Conservation (phyloP, 2,329 filamentous ascomycete species). For the Colletotrichum paranaense region DNA sequence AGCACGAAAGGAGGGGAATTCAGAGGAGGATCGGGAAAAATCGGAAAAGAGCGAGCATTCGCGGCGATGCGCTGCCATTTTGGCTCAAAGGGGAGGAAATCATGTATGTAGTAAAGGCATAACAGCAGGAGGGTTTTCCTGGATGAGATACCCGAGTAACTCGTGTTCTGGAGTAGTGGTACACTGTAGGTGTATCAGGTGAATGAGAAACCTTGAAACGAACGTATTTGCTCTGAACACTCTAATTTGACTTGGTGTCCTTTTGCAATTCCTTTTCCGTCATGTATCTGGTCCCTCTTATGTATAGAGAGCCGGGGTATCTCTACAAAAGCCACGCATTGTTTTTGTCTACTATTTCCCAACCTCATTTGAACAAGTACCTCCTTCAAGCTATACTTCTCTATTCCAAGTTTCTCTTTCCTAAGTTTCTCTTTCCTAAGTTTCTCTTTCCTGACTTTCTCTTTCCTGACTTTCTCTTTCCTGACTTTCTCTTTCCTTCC, state of each 20-base stretch:
- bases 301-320: not conserved
- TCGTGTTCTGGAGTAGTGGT: constrained; percentile 19
- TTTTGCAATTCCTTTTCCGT: not conserved
- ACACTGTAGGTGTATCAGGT: not conserved
- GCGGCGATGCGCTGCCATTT: not conserved
- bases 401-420: no score
- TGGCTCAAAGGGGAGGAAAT: not conserved
- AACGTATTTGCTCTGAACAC: not conserved
- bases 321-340: not conserved
- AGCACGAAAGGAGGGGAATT: not conserved
- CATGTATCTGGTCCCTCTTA: not conserved
- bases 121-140: constrained; percentile 20
- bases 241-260: no score
- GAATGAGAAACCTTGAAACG: constrained; percentile 22
- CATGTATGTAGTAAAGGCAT: constrained; percentile 12
- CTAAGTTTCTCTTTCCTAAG: no score
- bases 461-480: no score
- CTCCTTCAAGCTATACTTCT: no score
- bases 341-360: not conserved
- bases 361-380: not conserved
- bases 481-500: no score
- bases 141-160: constrained; percentile 33
- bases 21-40: not conserved
- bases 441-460: no score
- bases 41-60: not conserved